These are phyloP conservation scores for Scheffersomyces ergatensis DNA, from an alignment of 805 yeast species.

Conservation along the genomic window DNA sequence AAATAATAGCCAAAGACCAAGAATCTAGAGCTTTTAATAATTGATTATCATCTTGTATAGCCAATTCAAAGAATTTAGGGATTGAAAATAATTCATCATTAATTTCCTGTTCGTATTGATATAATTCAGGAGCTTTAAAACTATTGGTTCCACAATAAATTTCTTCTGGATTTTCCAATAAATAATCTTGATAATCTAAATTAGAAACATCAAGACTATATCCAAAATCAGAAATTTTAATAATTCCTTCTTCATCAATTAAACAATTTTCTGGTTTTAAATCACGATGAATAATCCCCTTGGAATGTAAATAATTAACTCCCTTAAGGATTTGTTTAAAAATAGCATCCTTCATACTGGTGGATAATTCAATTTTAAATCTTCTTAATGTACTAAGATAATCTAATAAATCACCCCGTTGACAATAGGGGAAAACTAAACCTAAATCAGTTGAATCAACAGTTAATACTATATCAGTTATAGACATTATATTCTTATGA, in stretches of 20 bases:
- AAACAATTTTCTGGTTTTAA: conserved; percentile 55
- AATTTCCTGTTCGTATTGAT: conserved; percentile 17
- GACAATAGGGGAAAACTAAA: conserved; percentile 41
- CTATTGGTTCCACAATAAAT: conserved; percentile 48
- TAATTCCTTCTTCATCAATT: conserved; percentile 42
- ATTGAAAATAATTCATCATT: conserved; percentile 1
- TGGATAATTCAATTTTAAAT: conserved; percentile 23
- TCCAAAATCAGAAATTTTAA: conserved; percentile 52
- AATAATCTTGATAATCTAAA: conserved; percentile 10
- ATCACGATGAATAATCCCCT: conserved; percentile 48
- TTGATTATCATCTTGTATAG: neutral
- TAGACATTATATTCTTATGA: conserved; percentile 26
- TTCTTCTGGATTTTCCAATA: conserved; percentile 12
- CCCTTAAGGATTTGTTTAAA: conserved; percentile 47
- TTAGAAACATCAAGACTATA: conserved; percentile 38
- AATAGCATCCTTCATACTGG: conserved; percentile 41
- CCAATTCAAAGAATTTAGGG: conserved; percentile 7
- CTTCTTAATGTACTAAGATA: conserved; percentile 39
- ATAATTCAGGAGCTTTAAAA: conserved; percentile 56
- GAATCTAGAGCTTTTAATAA: conserved; percentile 39
- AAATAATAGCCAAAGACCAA: conserved; percentile 53
- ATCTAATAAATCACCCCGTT: conserved; percentile 48
- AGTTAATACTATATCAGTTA: conserved; percentile 21
- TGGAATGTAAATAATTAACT: conserved; percentile 42
- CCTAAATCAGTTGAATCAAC: conserved; percentile 21